phyloP scores from a whole-genome alignment of 1,139 yeast species.

The Yamadazyma epiphylla region DNA sequence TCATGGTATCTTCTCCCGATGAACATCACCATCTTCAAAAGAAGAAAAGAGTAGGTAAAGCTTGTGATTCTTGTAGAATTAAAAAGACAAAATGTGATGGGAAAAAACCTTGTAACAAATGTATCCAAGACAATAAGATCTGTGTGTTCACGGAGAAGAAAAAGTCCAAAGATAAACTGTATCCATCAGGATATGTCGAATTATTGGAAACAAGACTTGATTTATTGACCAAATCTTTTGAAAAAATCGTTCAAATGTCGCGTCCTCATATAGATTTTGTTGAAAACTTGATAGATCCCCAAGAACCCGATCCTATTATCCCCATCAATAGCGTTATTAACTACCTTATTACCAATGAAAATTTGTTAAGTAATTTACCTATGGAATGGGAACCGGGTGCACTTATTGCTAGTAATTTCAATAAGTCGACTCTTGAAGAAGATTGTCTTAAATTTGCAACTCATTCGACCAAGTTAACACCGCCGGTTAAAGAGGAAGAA shows the following conservation, averaged over 20 bases:
- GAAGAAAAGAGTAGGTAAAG: slow-evolving; percentile 75
- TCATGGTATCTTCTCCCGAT: slow-evolving; percentile 11
- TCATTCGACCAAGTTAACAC: slow-evolving; percentile 16
- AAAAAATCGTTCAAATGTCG: slow-evolving; percentile 33
- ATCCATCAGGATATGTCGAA: slow-evolving; percentile 68
- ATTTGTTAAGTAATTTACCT: slow-evolving; percentile 34
- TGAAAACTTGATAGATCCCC: slow-evolving; percentile 15
- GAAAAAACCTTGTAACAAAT: slow-evolving; percentile 68
- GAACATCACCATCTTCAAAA: slow-evolving; percentile 19
- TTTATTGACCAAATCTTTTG: slow-evolving; percentile 54
- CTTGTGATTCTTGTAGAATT: slow-evolving; percentile 76
- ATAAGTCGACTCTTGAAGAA: slow-evolving; percentile 17
- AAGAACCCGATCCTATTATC: slow-evolving; percentile 17
- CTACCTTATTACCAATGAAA: slow-evolving; percentile 36
- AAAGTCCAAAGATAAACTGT: slow-evolving; percentile 56
- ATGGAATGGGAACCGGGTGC: slow-evolving; percentile 47
- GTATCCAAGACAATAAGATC: slow-evolving; percentile 65
- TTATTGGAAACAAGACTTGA: slow-evolving; percentile 65
- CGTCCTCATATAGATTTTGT: slow-evolving; percentile 33
- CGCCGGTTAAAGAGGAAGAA: not conserved
- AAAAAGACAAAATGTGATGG: slow-evolving; percentile 80
- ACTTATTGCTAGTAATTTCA: slow-evolving; percentile 33
- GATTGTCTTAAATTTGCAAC: slow-evolving; percentile 31
- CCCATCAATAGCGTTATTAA: slow-evolving; percentile 52
- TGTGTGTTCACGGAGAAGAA: slow-evolving; percentile 73